Evolutionary conservation across 163 green algal species (phyloP).

Genomic region (Scenedesmus sp.): DNA sequence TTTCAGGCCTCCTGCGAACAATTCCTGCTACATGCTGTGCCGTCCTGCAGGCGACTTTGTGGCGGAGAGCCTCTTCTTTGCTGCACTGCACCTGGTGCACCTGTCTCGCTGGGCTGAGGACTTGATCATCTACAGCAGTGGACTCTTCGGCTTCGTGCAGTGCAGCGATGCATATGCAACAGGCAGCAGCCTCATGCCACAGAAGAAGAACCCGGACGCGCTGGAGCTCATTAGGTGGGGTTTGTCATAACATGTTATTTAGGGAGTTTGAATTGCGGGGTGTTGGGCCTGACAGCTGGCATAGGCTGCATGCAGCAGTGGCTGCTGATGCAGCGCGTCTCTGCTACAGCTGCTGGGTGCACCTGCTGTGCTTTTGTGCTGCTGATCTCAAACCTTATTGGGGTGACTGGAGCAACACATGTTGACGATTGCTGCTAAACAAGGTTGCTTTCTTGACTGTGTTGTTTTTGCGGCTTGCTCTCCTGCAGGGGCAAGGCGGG

Average conservation of each 20-base stretch:
- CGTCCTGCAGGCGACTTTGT: constrained; percentile 89
- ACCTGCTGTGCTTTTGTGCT: not conserved
- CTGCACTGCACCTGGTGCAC: constrained; percentile 87
- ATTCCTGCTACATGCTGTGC: too few species aligned
- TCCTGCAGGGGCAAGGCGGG: constrained; percentile 83
- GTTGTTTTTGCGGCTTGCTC: not conserved
- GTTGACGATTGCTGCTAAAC: too few species aligned
- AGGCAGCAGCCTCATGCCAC: constrained; percentile 97
- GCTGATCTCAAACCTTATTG: too few species aligned
- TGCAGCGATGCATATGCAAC: constrained; percentile 96
- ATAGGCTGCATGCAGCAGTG: not conserved
- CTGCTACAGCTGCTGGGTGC: too few species aligned
- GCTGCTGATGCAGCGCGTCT: not conserved
- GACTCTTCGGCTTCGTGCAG: constrained; percentile 92
- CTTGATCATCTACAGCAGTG: constrained; percentile 97
- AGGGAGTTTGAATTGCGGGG: not conserved
- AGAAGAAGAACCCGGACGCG: constrained; percentile 99
- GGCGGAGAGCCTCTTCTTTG: constrained; percentile 91
- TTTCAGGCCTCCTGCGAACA: not conserved
- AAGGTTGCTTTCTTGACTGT: not conserved
- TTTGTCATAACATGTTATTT: not conserved
- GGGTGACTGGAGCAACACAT: too few species aligned
- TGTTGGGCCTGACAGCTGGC: not conserved
- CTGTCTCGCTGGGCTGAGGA: constrained; percentile 95
- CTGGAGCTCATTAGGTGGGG: constrained; percentile 95